Base-by-base conservation (phyloP, 371 early-diverging fungal genomes). In the Basidiobolus meristosporus region DNA sequence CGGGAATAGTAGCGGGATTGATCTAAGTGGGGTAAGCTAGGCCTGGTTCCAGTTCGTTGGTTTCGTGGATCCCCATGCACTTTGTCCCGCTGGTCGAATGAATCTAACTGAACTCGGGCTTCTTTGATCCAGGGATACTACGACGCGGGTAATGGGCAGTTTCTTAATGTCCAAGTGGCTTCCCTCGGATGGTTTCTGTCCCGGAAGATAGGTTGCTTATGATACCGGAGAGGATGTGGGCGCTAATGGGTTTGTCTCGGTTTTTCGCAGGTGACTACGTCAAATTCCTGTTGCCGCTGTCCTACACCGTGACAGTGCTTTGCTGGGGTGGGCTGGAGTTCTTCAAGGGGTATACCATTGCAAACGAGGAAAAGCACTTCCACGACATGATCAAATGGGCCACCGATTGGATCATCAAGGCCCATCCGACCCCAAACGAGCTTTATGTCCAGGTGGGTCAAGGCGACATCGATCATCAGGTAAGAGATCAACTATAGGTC, bases 331-430 rank as follows among this genome's bases (percentile, higher is more conserved):
- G 54, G 2, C 35, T 60, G 30, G 57, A 61, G 45, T 75, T 60
- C 55, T 66, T 49, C 46, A 54, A 71, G 9, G 74, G 73, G n/a
- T 73, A 70, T 40, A 50, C 52, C 36, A 54, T 58, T 34, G 66
- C 74, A 10, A 51, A 59, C 15, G 64, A 73, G 45, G 53, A 55
- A 0, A 26, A 32, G 1, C 57, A 70, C 30, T 47, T 75, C 2
- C 39, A 48, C 14, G 58, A 60, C 23, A 70, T 60, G 59, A 31
- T 75, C 7, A 60, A 60, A 40, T 75, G 72, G 73, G 76, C 73
- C n/a, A 64, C 60, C 26, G 73, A 75, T 37, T 73, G 72, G 70
- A 41, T 73, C 21, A 65, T 70, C 21, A 65, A 68, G 41, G 69
- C 71, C 1, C 70, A 73, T 44, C 65, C 67, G 10, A 46, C 59